Conservation (phyloP, 306 rosid species). For the Morella rubra region DNA sequence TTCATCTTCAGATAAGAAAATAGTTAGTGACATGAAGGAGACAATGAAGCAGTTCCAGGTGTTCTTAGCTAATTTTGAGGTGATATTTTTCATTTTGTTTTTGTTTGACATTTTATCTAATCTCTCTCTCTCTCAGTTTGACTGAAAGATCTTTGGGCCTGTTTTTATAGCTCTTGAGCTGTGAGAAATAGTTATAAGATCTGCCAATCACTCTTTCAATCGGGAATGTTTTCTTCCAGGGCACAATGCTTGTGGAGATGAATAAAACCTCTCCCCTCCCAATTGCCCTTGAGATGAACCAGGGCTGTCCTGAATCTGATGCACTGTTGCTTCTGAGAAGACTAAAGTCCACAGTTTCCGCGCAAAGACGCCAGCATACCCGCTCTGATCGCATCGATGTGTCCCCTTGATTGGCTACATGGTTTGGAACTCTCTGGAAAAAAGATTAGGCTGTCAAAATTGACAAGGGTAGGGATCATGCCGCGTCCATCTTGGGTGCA, state of each 20-base stretch:
- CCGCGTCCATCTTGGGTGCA: not conserved
- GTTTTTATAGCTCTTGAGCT: constrained; percentile 9
- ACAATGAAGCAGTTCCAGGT: constrained; percentile 65
- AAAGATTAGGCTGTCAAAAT: constrained; percentile 16
- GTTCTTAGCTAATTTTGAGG: constrained; percentile 80
- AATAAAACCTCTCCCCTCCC: constrained; percentile 52
- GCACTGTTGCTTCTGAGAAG: constrained; percentile 77
- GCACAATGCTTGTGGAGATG: constrained; percentile 69
- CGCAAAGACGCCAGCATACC: constrained; percentile 27
- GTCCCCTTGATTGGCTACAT: constrained; percentile 46
- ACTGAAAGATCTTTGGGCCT: not conserved
- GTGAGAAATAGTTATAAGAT: constrained; percentile 7
- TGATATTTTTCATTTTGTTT: constrained; percentile 18
- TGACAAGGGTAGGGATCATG: not conserved
- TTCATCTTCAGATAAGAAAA: constrained; percentile 54
- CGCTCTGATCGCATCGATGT: constrained; percentile 45
- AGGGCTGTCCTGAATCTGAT: constrained; percentile 75
- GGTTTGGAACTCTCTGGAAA: constrained; percentile 12
- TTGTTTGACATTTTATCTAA: not conserved
- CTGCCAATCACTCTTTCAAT: constrained; percentile 18
- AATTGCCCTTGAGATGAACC: constrained; percentile 66
- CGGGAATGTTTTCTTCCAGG: constrained; percentile 46
- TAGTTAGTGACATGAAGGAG: constrained; percentile 55
- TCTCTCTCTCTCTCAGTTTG: not conserved
- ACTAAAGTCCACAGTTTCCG: constrained; percentile 38